Percentiles rank a stretch among this genome's conserved stretches.
These are phyloP conservation scores for Fusarium albidum DNA, from an alignment of 2,329 filamentous ascomycete genomes.

Conservation along the genomic window DNA sequence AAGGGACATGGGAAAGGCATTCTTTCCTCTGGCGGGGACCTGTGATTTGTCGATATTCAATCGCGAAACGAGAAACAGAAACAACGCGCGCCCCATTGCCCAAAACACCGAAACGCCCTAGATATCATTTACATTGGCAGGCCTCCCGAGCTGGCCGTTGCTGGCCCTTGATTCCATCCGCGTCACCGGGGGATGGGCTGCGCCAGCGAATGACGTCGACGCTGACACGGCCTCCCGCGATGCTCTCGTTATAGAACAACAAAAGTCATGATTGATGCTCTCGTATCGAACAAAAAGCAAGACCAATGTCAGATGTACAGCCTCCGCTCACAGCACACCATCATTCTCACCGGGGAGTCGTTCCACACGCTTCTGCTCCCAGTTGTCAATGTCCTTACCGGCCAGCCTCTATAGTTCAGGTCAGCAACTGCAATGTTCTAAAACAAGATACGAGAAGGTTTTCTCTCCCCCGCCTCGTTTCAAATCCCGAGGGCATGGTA, in stretches of 20 bases:
- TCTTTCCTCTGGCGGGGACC: no score
- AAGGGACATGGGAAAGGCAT: no score
- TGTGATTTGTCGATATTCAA: not conserved
- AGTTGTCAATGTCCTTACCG: conserved; percentile 93
- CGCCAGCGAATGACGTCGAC: conserved; percentile 15
- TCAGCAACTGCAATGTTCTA: conserved; percentile 20
- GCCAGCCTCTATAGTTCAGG: conserved; percentile 42
- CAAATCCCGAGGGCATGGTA: not conserved
- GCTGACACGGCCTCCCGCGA: conserved; percentile 8
- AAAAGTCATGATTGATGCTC: conserved; percentile 18
- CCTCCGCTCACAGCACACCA: conserved; percentile 66
- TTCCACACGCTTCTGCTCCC: conserved; percentile 96
- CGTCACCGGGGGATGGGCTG: not conserved
- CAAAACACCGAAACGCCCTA: conserved; percentile 24
- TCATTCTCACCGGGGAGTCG: conserved; percentile 90
- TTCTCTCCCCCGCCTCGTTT: no score
- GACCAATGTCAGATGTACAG: not conserved
- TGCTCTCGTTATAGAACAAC: no score
- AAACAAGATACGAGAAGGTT: no score
- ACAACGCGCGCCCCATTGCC: conserved; percentile 13
- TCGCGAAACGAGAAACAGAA: conserved; percentile 7
- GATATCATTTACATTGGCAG: conserved; percentile 24
- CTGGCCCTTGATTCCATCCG: conserved; percentile 13
- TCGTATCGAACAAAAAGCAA: conserved; percentile 16
- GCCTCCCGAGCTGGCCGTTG: conserved; percentile 25